Conservation (phyloP, 208 protist species). For the Leishmania martiniquensis region DNA sequence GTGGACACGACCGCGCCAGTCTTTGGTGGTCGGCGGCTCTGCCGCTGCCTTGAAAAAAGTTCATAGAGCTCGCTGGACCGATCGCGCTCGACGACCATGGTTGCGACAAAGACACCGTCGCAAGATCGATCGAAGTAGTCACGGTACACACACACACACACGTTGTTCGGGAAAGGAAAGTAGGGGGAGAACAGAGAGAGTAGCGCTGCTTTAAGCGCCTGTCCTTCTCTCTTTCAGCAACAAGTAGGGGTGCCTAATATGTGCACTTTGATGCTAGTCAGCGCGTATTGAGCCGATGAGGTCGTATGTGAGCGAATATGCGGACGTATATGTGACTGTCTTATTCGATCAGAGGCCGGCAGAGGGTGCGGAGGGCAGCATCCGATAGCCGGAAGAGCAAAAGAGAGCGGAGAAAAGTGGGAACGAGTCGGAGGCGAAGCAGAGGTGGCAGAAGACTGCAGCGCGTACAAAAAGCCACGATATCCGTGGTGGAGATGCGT, state of each 20-base stretch:
- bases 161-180: not conserved
- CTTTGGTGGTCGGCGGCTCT: slow-evolving; percentile 5
- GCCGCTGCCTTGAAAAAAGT: slow-evolving; percentile 33
- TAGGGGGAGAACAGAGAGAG: no score
- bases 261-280: not conserved
- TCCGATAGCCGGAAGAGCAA: not conserved
- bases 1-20: slow-evolving; percentile 6
- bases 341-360: not conserved
- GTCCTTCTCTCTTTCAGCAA: not conserved
- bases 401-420: not conserved
- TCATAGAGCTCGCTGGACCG: slow-evolving; percentile 55
- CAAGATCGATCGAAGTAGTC: not conserved
- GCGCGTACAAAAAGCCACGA: not conserved
- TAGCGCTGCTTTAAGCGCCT: not conserved
- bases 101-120: not conserved
- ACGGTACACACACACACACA: not conserved
- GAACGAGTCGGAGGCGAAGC: not conserved
- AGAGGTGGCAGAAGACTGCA: no score
- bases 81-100: slow-evolving; percentile 49
- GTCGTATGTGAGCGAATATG: not conserved
- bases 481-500: not conserved
- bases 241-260: no score
- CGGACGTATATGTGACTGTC: not conserved
- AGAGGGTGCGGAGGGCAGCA: not conserved
- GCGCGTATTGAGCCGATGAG: not conserved